A percentile compares a stretch with the other conserved stretches of the same genome.
Evolutionary conservation across 345 rosid species (phyloP).

Genomic region (Eucalyptus cloeziana): DNA sequence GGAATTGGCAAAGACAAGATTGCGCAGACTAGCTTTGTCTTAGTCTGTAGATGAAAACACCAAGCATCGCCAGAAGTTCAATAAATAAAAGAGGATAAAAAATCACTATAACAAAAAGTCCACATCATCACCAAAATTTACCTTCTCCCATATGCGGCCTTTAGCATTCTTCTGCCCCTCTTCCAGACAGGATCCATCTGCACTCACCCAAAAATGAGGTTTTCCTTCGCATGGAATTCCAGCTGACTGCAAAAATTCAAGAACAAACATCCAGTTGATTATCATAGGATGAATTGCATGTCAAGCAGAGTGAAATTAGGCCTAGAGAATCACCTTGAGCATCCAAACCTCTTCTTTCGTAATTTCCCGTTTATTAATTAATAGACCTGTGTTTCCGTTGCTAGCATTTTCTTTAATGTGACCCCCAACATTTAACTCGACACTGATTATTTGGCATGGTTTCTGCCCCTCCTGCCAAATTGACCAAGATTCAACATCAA

Average conservation of each 20-base stretch:
- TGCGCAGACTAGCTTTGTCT: constrained; percentile 28
- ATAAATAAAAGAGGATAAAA: neutral
- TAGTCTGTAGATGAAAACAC: constrained; percentile 17
- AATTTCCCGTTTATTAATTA: constrained; percentile 55
- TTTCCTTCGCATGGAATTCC: constrained; percentile 71
- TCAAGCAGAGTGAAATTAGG: neutral
- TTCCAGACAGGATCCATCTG: constrained; percentile 60
- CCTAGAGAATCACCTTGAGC: constrained; percentile 49
- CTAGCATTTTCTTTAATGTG: constrained; percentile 30
- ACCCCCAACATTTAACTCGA: constrained; percentile 42
- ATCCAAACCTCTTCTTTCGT: constrained; percentile 45
- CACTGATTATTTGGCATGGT: constrained; percentile 71
- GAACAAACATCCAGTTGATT: neutral
- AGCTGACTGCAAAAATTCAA: constrained; percentile 26
- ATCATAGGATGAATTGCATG: neutral
- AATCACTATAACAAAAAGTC: neutral
- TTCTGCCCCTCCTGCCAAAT: constrained; percentile 57
- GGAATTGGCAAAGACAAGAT: constrained; percentile 58
- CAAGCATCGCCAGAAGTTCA: neutral
- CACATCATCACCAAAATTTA: constrained; percentile 1
- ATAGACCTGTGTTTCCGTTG: constrained; percentile 59
- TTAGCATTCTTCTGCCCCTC: constrained; percentile 57
- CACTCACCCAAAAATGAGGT: constrained; percentile 60
- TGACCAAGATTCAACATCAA: neutral
- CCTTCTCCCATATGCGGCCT: constrained; percentile 68